Percentiles rank a stretch among this genome's conserved stretches.
Evolutionary conservation across 2,329 filamentous ascomycete species (phyloP).

Genomic region (Pseudopyricularia javanii): DNA sequence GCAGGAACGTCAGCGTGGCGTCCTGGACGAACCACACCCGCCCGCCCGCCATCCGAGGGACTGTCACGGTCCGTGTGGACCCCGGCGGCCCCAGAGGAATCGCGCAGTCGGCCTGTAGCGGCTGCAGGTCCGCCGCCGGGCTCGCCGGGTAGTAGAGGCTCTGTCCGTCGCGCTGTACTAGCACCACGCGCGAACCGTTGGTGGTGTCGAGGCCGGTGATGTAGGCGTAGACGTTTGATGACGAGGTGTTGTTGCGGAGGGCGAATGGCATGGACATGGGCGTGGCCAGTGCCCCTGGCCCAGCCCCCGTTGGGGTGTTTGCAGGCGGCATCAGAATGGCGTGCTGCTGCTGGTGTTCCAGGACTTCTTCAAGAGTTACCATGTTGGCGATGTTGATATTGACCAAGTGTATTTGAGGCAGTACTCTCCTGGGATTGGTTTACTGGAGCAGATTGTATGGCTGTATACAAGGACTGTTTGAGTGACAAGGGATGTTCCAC

Average conservation of each 20-base stretch:
- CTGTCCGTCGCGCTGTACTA: conserved; percentile 53
- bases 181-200: conserved; percentile 44
- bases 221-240: conserved; percentile 51
- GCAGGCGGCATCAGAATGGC: conserved; percentile 8
- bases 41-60: conserved; percentile 59
- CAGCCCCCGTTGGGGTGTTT: not conserved
- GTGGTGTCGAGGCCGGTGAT: conserved; percentile 56
- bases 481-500: not conserved
- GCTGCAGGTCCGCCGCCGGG: conserved; percentile 34
- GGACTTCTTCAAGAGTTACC: conserved; percentile 14
- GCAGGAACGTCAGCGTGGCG: conserved; percentile 48
- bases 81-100: conserved; percentile 54
- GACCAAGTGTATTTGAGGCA: no score
- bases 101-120: conserved; percentile 43
- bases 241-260: conserved; percentile 53
- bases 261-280: conserved; percentile 41
- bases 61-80: conserved; percentile 43
- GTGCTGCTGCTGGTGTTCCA: conserved; percentile 12
- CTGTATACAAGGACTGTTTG: not conserved
- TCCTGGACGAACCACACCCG: conserved; percentile 60
- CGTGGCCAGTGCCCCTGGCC: conserved; percentile 1
- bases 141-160: conserved; percentile 53
- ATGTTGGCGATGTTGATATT: conserved; percentile 6
- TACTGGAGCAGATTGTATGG: not conserved
- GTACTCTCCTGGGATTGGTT: no score